A percentile compares a stretch with the other conserved stretches of the same genome.
These are phyloP conservation scores for Stachybotrys echinatus DNA, from an alignment of 2,329 filamentous ascomycete genomes.

Conservation along the genomic window DNA sequence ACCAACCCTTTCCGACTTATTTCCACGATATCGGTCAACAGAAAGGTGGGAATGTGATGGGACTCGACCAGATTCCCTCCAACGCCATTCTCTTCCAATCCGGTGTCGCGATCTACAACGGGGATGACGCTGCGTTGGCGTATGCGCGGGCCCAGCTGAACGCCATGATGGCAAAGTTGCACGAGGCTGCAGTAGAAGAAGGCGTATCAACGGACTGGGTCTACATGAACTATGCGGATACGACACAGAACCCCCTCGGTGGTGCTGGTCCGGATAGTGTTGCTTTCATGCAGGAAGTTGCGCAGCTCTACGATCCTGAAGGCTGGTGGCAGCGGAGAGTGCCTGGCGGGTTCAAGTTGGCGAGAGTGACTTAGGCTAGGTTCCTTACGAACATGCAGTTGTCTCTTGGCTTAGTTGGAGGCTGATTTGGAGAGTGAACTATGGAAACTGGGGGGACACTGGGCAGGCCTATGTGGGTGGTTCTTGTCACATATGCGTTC, in stretches of 20 bases:
- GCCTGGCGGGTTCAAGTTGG: conserved; percentile 24
- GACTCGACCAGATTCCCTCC: background rate
- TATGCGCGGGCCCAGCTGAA: background rate
- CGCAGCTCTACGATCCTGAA: conserved; percentile 20
- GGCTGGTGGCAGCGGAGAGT: conserved; percentile 21
- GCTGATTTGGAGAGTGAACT: no score
- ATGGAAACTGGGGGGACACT: no score
- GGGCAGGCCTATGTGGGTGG: no score
- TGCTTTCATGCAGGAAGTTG: conserved; percentile 16
- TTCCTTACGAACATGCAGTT: no score
- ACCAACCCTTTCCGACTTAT: background rate
- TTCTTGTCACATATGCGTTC: no score
- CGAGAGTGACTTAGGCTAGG: background rate
- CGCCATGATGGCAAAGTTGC: background rate
- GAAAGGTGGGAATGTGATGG: conserved; percentile 4
- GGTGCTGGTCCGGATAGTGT: conserved; percentile 21
- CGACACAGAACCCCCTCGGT: conserved; percentile 18
- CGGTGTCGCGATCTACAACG: background rate
- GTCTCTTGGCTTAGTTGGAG: no score
- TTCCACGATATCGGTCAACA: conserved; percentile 1
- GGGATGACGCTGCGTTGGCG: background rate
- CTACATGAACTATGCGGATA: conserved; percentile 26
- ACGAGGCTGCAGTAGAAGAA: conserved; percentile 12
- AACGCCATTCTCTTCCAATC: background rate
- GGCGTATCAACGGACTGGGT: conserved; percentile 14